Percentiles rank a stretch among this genome's conserved stretches.
These are phyloP conservation scores for Paecilomyces dactylethromorphus DNA, from an alignment of 2,329 filamentous ascomycete genomes.

Conservation along the genomic window DNA sequence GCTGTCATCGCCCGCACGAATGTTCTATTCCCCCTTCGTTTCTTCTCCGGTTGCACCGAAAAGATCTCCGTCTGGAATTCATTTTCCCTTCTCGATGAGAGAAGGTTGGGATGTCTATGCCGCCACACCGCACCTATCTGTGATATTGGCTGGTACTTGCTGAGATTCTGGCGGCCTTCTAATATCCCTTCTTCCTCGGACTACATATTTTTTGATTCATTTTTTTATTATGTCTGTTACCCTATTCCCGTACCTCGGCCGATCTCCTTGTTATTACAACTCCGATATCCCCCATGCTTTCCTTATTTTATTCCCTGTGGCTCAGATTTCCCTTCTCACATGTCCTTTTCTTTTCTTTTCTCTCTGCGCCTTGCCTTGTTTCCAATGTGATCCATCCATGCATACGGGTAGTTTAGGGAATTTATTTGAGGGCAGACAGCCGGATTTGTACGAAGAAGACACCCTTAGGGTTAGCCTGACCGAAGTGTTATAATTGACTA, in stretches of 20 bases:
- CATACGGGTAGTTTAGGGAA: slow-evolving; percentile 6
- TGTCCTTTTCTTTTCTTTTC: neutral
- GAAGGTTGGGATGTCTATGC: slow-evolving; percentile 17
- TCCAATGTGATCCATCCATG: slow-evolving; percentile 3
- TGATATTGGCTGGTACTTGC: slow-evolving; percentile 6
- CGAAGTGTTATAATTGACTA: slow-evolving; percentile 2
- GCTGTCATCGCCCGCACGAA: slow-evolving; percentile 30
- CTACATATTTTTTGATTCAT: neutral
- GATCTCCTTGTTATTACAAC: slow-evolving; percentile 2
- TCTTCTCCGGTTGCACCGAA: slow-evolving; percentile 14
- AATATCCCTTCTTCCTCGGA: neutral
- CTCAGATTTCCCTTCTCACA: neutral
- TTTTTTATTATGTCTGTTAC: neutral
- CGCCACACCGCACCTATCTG: slow-evolving; percentile 21
- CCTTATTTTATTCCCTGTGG: neutral
- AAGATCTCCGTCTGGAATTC: slow-evolving; percentile 20
- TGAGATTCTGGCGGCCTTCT: neutral
- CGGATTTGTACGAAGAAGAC: neutral
- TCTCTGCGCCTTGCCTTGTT: neutral
- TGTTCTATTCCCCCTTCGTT: slow-evolving; percentile 36
- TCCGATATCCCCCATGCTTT: slow-evolving; percentile 3
- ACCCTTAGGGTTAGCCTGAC: neutral
- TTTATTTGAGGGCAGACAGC: neutral
- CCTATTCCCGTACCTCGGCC: slow-evolving; percentile 1
- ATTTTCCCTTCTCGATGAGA: slow-evolving; percentile 14